Conservation (phyloP, 2,329 filamentous ascomycete species). For the Fusarium tuaranense region DNA sequence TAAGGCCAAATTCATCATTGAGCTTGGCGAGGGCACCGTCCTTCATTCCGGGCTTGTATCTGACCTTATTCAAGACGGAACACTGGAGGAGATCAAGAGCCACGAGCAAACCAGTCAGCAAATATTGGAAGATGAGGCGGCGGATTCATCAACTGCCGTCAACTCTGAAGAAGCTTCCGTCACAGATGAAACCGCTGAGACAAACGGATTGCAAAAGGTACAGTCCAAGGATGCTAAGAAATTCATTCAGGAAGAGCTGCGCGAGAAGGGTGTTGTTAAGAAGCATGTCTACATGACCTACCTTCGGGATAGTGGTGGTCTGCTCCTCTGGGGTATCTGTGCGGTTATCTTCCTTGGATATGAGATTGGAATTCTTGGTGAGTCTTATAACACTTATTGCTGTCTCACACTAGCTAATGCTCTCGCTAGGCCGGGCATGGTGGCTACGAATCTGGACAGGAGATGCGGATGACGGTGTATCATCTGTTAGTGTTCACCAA, state of each 20-base stretch:
- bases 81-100: constrained; percentile 67
- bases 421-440: constrained; percentile 65
- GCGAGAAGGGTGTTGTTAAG: constrained; percentile 77
- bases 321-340: constrained; percentile 68
- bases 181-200: constrained; percentile 53
- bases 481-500: constrained; percentile 43
- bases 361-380: constrained; percentile 66
- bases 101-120: constrained; percentile 63
- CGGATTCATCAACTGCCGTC: constrained; percentile 59
- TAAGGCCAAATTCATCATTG: constrained; percentile 78
- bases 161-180: constrained; percentile 65
- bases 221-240: constrained; percentile 70
- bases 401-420: constrained; percentile 7
- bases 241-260: constrained; percentile 81
- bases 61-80: constrained; percentile 71
- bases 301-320: constrained; percentile 73
- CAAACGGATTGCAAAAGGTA: constrained; percentile 60
- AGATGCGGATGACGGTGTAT: constrained; percentile 26
- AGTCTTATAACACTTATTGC: constrained; percentile 14
- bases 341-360: constrained; percentile 66
- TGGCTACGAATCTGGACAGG: constrained; percentile 74
- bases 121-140: constrained; percentile 61
- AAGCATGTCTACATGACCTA: constrained; percentile 76
- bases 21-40: constrained; percentile 76
- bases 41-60: constrained; percentile 73